Base-by-base conservation (phyloP, 345 rosid species). In the Carallia brachiata region DNA sequence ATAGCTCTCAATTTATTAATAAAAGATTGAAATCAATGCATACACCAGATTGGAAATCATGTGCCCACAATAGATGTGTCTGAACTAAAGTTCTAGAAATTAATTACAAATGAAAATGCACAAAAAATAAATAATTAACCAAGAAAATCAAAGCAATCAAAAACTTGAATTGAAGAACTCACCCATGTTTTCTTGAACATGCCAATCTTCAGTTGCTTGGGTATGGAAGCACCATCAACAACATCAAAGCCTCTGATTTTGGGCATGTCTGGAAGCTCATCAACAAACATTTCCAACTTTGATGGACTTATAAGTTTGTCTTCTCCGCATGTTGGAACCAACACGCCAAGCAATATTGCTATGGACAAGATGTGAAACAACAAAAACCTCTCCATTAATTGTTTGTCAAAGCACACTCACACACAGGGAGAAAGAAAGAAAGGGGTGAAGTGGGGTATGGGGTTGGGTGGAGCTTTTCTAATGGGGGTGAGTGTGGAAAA, bases 161-260 rank as follows among this genome's bases (percentile, higher is more conserved):
- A 32, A 66, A 16, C 31, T 1, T 16, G 9, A 56, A 23, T 15
- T 15, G 23, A 30, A 32, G 16, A 50, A 56, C 57, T 62, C 82
- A 95, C 99, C 99, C 97, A 92, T 74, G 69, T 70, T 56, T 75
- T 90, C 75, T 30, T 36, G 80, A 73, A 95, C 98, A 95, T 95
- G 83, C 94, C 97, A 76, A 95, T 92, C 19, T 74, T 44, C 39
- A 95, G 81, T 15, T 75, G 75, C 73, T 75, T 86, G 7, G 92
- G 55, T 66, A 70, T 84, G 66, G 81, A 76, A 56, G 60, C 68
- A 36, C 87, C 87, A 58, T 75, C 61, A 10, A 73, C 75, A n/a
- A 80, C 52, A 30, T 77, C 65, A 63, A 64, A 92, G 30, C 86
- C 90, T 18, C 36, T 70, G 77, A 95, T 69, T 63, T 19, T 86